These are phyloP conservation scores for Zymoseptoria passerinii DNA, from an alignment of 2,329 filamentous ascomycete species.

Conservation along the genomic window DNA sequence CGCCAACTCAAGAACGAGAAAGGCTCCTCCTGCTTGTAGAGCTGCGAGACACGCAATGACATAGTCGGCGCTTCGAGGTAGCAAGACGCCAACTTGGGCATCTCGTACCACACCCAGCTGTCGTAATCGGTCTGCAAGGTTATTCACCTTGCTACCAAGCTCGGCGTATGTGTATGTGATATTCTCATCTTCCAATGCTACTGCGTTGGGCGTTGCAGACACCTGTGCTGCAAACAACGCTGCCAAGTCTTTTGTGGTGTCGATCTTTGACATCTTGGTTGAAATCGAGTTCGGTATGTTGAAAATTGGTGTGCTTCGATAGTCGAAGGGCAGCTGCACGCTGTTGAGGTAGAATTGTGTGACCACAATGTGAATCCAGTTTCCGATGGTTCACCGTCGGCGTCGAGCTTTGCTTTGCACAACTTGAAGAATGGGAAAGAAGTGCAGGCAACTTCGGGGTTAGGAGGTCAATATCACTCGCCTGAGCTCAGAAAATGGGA, in stretches of 20 bases:
- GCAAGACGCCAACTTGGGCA: constrained; percentile 64
- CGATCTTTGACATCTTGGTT: constrained; percentile 54
- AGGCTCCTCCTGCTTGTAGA: constrained; percentile 70
- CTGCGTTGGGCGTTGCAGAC: constrained; percentile 56
- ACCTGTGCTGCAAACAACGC: constrained; percentile 65
- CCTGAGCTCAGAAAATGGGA: not conserved
- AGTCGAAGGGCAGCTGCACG: not conserved
- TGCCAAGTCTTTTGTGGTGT: constrained; percentile 63
- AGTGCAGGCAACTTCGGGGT: not conserved
- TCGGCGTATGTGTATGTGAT: constrained; percentile 62
- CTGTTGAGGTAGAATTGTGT: not conserved
- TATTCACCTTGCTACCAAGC: constrained; percentile 58
- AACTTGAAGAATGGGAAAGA: not conserved
- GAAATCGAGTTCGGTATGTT: not conserved
- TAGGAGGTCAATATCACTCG: not conserved
- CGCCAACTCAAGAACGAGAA: constrained; percentile 70
- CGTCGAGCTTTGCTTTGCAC: not conserved
- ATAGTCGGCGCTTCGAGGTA: constrained; percentile 69
- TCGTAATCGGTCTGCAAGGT: constrained; percentile 57
- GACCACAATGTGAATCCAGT: not conserved
- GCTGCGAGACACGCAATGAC: constrained; percentile 70
- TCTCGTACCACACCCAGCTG: constrained; percentile 63
- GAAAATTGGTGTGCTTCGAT: not conserved
- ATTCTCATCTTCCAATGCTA: constrained; percentile 64
- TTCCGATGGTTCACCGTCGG: not conserved